Conservation (phyloP, 257 asterid species). For the Solanum pinnatisectum region DNA sequence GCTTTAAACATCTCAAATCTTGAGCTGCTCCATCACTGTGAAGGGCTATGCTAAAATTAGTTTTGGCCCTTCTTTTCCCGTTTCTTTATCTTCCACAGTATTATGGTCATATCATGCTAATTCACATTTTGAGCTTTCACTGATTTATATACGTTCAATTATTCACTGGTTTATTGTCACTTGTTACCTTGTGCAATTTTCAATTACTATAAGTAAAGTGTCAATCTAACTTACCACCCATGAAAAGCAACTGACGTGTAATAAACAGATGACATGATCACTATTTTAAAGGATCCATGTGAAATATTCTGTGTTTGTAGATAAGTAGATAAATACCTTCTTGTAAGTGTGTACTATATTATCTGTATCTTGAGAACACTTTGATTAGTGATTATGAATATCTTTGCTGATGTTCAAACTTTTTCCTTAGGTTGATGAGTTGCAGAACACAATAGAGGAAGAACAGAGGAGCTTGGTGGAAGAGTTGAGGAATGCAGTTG, state of each 20-base stretch:
- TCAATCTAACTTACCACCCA: neutral
- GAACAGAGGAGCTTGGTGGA: slow-evolving; percentile 77
- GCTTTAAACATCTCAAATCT: neutral
- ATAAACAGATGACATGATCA: neutral
- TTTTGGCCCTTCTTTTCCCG: neutral
- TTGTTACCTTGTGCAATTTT: neutral
- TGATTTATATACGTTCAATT: neutral
- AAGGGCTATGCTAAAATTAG: neutral
- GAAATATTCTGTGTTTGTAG: neutral
- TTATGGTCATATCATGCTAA: neutral
- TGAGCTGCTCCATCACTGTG: neutral
- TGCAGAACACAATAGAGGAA: slow-evolving; percentile 86
- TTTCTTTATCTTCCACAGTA: neutral
- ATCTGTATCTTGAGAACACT: neutral
- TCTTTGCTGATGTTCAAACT: neutral
- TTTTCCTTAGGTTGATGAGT: slow-evolving; percentile 76
- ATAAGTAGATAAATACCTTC: neutral
- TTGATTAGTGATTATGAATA: neutral
- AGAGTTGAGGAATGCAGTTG: slow-evolving; percentile 69
- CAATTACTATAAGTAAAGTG: neutral
- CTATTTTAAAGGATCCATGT: neutral
- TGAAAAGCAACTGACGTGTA: neutral
- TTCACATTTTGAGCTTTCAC: neutral
- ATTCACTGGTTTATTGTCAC: neutral
- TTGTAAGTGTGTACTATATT: neutral